A percentile compares a stretch with the other conserved stretches of the same genome.
Conservation (phyloP, 2,329 filamentous ascomycete species). For the Neobulgaria alba region DNA sequence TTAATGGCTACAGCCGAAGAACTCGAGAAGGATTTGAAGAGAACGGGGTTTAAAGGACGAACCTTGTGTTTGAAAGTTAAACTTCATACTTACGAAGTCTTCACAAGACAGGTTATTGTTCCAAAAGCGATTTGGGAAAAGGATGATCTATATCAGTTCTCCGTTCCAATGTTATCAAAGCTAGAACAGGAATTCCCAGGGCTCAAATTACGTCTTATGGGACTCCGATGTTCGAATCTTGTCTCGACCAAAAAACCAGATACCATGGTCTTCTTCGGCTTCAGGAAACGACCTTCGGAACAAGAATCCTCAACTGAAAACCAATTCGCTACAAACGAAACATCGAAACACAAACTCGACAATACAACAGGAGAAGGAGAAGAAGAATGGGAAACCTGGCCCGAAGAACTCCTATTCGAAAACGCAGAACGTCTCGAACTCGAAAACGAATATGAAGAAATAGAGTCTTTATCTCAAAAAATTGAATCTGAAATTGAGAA, state of each 20-base stretch:
- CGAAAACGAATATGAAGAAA: constrained; percentile 50
- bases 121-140: constrained; percentile 64
- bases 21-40: constrained; percentile 73
- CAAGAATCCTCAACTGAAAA: no score
- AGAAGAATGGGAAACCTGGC: constrained; percentile 57
- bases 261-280: constrained; percentile 71
- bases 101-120: constrained; percentile 70
- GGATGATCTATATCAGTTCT: constrained; percentile 74
- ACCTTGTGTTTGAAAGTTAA: constrained; percentile 91
- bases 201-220: constrained; percentile 78
- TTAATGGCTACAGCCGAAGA: constrained; percentile 75
- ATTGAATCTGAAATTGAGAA: no score
- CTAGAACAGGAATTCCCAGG: constrained; percentile 74
- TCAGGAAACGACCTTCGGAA: constrained; percentile 32
- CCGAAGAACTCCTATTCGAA: constrained; percentile 55
- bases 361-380: constrained; percentile 34
- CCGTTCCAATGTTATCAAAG: constrained; percentile 75
- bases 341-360: constrained; percentile 31
- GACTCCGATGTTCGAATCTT: constrained; percentile 78
- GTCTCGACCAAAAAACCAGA: constrained; percentile 77
- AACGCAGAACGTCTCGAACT: constrained; percentile 50
- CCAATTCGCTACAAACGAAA: constrained; percentile 11
- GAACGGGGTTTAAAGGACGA: constrained; percentile 78
- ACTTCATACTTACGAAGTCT: constrained; percentile 85
- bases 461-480: constrained; percentile 52